Evolutionary conservation across 345 rosid genomes (phyloP).

Genomic region (Kernera saxatilis): DNA sequence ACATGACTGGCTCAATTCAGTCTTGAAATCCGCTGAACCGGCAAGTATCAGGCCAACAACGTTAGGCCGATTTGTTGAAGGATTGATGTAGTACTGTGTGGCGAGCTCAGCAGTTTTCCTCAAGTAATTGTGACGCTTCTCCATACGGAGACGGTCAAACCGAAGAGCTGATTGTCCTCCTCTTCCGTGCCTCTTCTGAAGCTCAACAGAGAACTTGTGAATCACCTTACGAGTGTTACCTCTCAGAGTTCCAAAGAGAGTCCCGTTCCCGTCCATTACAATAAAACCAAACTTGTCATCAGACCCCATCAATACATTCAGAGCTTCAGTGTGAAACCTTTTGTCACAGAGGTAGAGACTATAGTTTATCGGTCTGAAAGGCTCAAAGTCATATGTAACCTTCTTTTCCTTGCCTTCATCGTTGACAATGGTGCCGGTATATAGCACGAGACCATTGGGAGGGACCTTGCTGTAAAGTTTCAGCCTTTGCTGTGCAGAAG

Average conservation of each 20-base stretch:
- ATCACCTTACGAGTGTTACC: not conserved
- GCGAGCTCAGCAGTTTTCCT: not conserved
- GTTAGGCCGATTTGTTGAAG: not conserved
- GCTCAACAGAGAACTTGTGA: not conserved
- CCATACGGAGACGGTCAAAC: not conserved
- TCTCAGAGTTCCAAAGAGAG: not conserved
- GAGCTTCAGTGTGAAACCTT: not conserved
- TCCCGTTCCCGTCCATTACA: not conserved
- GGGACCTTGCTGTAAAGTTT: conserved; percentile 10
- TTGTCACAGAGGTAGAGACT: conserved; percentile 5
- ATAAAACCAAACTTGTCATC: not conserved
- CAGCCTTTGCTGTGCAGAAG: not conserved
- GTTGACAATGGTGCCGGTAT: not conserved
- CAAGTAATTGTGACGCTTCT: not conserved
- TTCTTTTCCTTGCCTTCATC: not conserved
- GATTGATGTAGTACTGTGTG: not conserved
- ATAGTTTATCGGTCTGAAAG: not conserved
- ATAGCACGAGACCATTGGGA: conserved; percentile 1
- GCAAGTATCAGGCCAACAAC: not conserved
- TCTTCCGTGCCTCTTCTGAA: not conserved
- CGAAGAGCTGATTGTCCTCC: conserved; percentile 2
- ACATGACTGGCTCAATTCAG: not conserved
- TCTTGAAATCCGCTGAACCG: not conserved
- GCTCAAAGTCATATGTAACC: not conserved
- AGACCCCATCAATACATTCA: not conserved